A percentile compares a stretch with the other conserved stretches of the same genome.
phyloP scores from a whole-genome alignment of 2,329 filamentous ascomycete genomes.

The Nectriaceae sp. region DNA sequence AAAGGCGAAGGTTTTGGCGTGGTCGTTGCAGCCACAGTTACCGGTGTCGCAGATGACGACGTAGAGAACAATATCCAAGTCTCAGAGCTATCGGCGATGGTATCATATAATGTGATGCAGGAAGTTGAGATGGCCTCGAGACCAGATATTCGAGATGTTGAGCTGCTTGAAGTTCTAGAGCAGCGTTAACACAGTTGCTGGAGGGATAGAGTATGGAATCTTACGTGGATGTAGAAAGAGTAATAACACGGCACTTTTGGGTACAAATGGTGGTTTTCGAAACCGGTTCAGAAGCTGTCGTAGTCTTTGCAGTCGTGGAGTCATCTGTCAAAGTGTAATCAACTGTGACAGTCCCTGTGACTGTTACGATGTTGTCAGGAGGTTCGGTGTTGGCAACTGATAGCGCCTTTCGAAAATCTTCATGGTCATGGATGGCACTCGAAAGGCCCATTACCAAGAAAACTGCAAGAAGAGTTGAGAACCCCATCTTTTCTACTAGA shows the following conservation, averaged over 20 bases:
- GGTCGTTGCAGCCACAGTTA: slow-evolving; percentile 8
- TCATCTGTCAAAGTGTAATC: too few species aligned
- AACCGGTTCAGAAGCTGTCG: background rate
- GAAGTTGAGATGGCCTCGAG: slow-evolving; percentile 15
- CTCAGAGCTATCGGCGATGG: slow-evolving; percentile 3
- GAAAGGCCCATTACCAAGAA: background rate
- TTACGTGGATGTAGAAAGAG: slow-evolving; percentile 21
- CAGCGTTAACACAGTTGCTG: background rate
- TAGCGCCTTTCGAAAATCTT: too few species aligned
- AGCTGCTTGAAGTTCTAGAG: slow-evolving; percentile 6
- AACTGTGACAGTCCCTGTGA: too few species aligned
- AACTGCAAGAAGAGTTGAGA: background rate
- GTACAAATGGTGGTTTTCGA: slow-evolving; percentile 22
- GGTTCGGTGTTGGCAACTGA: too few species aligned
- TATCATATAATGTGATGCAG: slow-evolving; percentile 22
- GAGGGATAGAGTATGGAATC: background rate
- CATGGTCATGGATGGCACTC: too few species aligned
- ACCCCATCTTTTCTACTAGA: background rate
- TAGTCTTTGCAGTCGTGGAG: background rate
- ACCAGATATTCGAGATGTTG: slow-evolving; percentile 6
- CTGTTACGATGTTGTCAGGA: too few species aligned
- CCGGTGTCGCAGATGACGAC: slow-evolving; percentile 2
- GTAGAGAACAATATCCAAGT: too few species aligned
- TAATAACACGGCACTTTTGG: slow-evolving; percentile 19
- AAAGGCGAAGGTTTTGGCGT: slow-evolving; percentile 6